Base-by-base conservation (phyloP, 371 early-diverging fungal genomes). In the Phascolomyces articulosus region DNA sequence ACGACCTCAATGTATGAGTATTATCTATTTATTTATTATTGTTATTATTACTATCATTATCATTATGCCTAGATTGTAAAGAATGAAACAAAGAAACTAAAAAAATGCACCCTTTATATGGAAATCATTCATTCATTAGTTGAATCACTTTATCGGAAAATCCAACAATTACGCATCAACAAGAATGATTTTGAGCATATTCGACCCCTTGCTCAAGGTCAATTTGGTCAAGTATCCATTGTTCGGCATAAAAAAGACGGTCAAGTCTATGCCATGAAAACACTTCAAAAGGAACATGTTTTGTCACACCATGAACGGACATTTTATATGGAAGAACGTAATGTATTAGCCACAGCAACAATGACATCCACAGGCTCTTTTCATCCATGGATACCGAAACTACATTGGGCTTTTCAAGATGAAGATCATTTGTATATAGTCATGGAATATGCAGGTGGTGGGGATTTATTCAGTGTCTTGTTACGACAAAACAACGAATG, bases 361-460 rank as follows among this genome's bases (percentile, higher is more conserved):
- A 34, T 34, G 34, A 34, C 2, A 34, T 9, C 9, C 34, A 34
- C 6, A 11, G 11, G 11, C 11, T 11, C 6, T 34, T 2, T 9
- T 34, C 34, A 28, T 59, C n/a, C 62, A 28, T 97, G 96, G 95
- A 87, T 97, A 38, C 91, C 86, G 4, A 66, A 54, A 51, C 85
- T 98, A 40, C 90, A 93, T 73, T 93, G 91, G 55, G 93, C 97
- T 8, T 98, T 98, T 73, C 98, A 98, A 75, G 98, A 97, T 58
- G 72, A 85, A 24, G 79, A 87, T 44, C 87, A 93, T 63, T 78
- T 98, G 34, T 98, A 98, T 73, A 77, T 98, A 20, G 92, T 98
- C 31, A 98, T 98, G 98, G 98, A 98, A 77, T 98, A 95, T 74
- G 83, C 95, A 20, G 92, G 96, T 4, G 99, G 97, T 23, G 97